Conservation (phyloP, 257 asterid genomes). For the Verbena officinalis region DNA sequence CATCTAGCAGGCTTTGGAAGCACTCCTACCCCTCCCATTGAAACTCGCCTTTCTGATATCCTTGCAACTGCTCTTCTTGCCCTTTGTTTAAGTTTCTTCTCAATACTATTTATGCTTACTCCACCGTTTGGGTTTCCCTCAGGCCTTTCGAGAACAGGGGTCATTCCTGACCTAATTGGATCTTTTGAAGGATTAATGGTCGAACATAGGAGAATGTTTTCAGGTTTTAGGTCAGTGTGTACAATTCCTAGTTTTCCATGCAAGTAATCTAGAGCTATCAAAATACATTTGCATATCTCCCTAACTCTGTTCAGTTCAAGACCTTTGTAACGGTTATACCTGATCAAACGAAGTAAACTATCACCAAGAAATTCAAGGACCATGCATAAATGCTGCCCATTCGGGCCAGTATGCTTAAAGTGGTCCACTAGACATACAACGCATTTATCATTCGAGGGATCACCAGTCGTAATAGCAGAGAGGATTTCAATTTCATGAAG, state of each 20-base stretch:
- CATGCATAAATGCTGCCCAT: slow-evolving; percentile 98
- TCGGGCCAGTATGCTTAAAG: slow-evolving; percentile 93
- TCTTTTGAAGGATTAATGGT: slow-evolving; percentile 90
- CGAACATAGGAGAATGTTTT: slow-evolving; percentile 79
- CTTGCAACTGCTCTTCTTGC: slow-evolving; percentile 97
- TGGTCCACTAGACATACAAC: slow-evolving; percentile 82
- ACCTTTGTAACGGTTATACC: slow-evolving; percentile 79
- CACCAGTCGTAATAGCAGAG: slow-evolving; percentile 80
- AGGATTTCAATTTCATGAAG: slow-evolving; percentile 88
- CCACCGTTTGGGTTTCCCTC: slow-evolving; percentile 80
- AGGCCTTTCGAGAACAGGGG: slow-evolving; percentile 83
- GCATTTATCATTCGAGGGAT: slow-evolving; percentile 59
- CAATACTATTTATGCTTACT: slow-evolving; percentile 53
- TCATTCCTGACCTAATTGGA: slow-evolving; percentile 69
- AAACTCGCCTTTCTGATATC: slow-evolving; percentile 69
- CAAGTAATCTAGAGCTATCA: slow-evolving; percentile 90
- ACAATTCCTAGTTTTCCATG: slow-evolving; percentile 74
- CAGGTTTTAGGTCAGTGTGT: slow-evolving; percentile 96
- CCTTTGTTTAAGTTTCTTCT: slow-evolving; percentile 87
- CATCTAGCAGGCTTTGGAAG: slow-evolving; percentile 65
- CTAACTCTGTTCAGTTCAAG: slow-evolving; percentile 76
- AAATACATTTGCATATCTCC: slow-evolving; percentile 87
- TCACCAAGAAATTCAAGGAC: slow-evolving; percentile 97
- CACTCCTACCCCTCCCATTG: slow-evolving; percentile 65
- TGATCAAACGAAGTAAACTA: slow-evolving; percentile 76